phyloP scores from a whole-genome alignment of 2,329 filamentous ascomycete genomes.

The Aspergillus tamarii region DNA sequence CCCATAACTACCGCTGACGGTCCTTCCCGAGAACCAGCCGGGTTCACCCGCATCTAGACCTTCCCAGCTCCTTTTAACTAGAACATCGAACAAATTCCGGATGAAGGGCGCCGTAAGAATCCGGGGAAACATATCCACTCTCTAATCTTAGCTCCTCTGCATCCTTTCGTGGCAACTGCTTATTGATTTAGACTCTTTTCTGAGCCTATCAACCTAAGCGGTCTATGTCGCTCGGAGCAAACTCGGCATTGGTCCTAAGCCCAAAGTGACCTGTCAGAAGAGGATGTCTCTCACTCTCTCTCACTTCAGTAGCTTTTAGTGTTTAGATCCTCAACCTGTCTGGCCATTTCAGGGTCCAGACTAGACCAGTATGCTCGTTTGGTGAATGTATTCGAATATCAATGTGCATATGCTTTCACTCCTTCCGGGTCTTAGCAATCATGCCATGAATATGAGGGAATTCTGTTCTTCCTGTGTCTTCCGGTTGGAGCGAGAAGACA shows the following conservation, averaged over 20 bases:
- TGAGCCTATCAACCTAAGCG: background rate
- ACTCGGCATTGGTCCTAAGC: background rate
- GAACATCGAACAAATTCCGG: background rate
- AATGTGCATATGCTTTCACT: background rate
- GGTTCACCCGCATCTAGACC: constrained; percentile 15
- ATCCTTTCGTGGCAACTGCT: background rate
- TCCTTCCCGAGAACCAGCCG: constrained; percentile 14
- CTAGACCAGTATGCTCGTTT: background rate
- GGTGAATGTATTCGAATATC: background rate
- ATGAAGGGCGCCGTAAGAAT: constrained; percentile 10
- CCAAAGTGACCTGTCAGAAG: background rate
- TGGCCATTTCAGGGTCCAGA: background rate
- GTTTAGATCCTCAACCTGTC: background rate
- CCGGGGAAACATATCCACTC: constrained; percentile 17
- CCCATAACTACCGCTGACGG: constrained; percentile 5
- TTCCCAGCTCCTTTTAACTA: background rate
- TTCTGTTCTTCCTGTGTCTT: background rate
- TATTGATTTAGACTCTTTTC: background rate
- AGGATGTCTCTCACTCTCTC: background rate
- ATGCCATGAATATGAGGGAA: background rate
- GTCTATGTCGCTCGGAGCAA: background rate
- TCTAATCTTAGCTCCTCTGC: background rate
- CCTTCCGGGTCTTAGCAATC: background rate
- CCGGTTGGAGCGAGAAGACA: background rate
- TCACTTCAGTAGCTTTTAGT: background rate